These are phyloP conservation scores for Candolleomyces efflorescens DNA, from an alignment of 768 basidiomycete species.

Conservation along the genomic window DNA sequence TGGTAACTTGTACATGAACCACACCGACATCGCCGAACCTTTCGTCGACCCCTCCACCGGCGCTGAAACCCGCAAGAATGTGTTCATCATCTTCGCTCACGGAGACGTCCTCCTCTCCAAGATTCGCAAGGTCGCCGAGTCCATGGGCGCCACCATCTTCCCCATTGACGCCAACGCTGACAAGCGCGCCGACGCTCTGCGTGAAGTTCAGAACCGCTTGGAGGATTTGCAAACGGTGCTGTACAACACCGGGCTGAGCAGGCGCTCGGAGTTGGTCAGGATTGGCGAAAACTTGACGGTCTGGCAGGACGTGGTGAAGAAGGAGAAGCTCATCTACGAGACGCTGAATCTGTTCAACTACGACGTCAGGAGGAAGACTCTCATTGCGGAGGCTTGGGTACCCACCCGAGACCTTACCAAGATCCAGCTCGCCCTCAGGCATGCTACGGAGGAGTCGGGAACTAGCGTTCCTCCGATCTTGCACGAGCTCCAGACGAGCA, in stretches of 20 bases:
- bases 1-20: conserved; percentile 99
- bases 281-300: conserved; percentile 81
- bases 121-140: conserved; percentile 97
- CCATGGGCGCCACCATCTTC: conserved; percentile 97
- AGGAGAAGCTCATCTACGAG: conserved; percentile 96
- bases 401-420: conserved; percentile 85
- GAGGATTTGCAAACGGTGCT: conserved; percentile 89
- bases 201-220: conserved; percentile 81
- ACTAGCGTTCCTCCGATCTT: conserved; percentile 90
- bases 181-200: conserved; percentile 85
- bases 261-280: conserved; percentile 76
- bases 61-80: conserved; percentile 89
- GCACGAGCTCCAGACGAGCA: conserved; percentile 83
- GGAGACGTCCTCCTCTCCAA: conserved; percentile 89
- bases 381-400: conserved; percentile 97
- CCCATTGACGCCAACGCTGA: conserved; percentile 94
- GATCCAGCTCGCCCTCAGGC: conserved; percentile 84
- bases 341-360: conserved; percentile 95
- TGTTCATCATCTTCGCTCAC: conserved; percentile 99
- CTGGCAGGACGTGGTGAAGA: conserved; percentile 92
- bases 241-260: conserved; percentile 82
- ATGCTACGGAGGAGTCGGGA: conserved; percentile 93
- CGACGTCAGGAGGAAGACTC: conserved; percentile 88
- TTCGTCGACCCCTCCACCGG: conserved; percentile 86
- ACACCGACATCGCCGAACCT: conserved; percentile 89